phyloP scores from a whole-genome alignment of 352 stramenopile species.

The Pythium phragmitis region DNA sequence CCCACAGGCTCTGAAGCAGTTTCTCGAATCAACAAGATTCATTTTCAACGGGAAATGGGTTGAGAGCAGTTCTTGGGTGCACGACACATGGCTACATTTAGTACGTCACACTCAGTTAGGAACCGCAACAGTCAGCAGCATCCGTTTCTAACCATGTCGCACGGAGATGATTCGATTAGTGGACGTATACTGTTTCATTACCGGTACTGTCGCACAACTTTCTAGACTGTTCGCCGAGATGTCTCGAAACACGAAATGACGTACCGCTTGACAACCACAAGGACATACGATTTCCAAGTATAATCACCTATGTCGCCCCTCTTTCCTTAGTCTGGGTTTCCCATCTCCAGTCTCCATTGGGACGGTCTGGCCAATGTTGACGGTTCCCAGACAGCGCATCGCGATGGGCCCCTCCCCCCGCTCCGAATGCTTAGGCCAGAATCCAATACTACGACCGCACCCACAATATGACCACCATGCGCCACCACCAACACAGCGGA shows the following conservation, averaged over 20 bases:
- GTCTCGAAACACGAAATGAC: constrained; percentile 16
- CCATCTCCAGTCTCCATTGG: not conserved
- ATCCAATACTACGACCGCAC: not conserved
- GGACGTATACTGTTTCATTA: constrained; percentile 1
- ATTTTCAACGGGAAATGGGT: not conserved
- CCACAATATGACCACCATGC: constrained; percentile 7
- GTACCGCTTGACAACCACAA: not conserved
- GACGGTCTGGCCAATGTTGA: constrained; percentile 15
- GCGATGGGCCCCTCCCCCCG: not conserved
- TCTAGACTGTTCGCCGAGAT: constrained; percentile 31
- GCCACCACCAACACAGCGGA: not conserved
- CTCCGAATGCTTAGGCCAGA: not conserved
- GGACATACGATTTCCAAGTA: constrained; percentile 12
- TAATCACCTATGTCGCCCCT: constrained; percentile 12
- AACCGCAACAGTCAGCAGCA: constrained; percentile 5
- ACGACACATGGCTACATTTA: not conserved
- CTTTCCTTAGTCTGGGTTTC: constrained; percentile 6
- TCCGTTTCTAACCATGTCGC: not conserved
- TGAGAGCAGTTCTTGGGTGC: not conserved
- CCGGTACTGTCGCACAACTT: not conserved
- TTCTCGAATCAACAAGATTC: not conserved
- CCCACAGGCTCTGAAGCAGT: too few relatives aligned
- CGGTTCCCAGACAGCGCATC: constrained; percentile 5
- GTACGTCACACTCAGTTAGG: constrained; percentile 1
- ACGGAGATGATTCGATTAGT: not conserved